phyloP scores from a whole-genome alignment of 805 yeast genomes.

The Saccharomycopsis synnaedendra region DNA sequence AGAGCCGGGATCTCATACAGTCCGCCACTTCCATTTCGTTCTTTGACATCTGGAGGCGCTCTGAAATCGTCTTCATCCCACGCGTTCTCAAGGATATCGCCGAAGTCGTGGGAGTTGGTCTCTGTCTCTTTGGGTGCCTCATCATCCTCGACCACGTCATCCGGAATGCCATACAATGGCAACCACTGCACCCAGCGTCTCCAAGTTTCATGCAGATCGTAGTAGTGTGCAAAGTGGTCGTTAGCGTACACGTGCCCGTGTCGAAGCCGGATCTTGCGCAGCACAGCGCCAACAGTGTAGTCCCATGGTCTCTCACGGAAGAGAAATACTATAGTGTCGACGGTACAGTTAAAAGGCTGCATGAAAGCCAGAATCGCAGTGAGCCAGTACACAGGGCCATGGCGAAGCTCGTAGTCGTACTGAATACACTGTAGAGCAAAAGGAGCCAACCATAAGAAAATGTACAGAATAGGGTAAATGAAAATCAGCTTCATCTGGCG shows the following conservation, averaged over 20 bases:
- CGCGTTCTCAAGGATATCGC: slow-evolving; percentile 4
- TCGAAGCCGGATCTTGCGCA: slow-evolving; percentile 1
- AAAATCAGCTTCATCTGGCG: slow-evolving; percentile 73
- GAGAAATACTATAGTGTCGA: slow-evolving; percentile 66
- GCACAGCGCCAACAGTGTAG: slow-evolving; percentile 22
- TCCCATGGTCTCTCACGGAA: slow-evolving; percentile 77
- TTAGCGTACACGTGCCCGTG: slow-evolving; percentile 7
- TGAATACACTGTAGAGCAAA: slow-evolving; percentile 53
- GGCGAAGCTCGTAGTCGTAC: slow-evolving; percentile 32
- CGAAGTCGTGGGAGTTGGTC: slow-evolving; percentile 13
- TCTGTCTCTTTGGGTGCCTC: neutral
- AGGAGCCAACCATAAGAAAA: slow-evolving; percentile 76
- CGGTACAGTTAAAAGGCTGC: slow-evolving; percentile 71
- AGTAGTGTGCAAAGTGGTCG: slow-evolving; percentile 18
- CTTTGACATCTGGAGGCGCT: neutral
- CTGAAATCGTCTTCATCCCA: slow-evolving; percentile 10
- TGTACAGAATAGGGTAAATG: slow-evolving; percentile 74
- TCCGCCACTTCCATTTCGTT: neutral
- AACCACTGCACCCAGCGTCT: slow-evolving; percentile 28
- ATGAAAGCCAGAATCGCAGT: slow-evolving; percentile 58
- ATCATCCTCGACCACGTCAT: slow-evolving; percentile 11
- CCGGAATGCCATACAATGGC: slow-evolving; percentile 37
- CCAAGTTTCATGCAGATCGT: slow-evolving; percentile 24
- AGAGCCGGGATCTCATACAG: neutral
- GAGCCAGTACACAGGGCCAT: slow-evolving; percentile 52